Evolutionary conservation across 2,329 filamentous ascomycete genomes (phyloP).

Genomic region (Claviceps capensis): DNA sequence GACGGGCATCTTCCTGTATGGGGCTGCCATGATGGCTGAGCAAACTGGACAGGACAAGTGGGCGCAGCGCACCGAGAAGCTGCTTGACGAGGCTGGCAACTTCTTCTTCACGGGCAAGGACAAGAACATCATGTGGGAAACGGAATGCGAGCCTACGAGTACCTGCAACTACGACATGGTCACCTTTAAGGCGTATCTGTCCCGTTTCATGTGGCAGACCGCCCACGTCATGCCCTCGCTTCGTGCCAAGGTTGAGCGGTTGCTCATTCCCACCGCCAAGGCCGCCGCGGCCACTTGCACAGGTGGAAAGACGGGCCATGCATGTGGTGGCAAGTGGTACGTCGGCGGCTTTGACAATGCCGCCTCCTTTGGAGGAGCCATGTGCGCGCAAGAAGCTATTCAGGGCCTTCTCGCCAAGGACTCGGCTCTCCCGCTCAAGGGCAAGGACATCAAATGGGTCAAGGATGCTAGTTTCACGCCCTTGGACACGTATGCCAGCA

Average conservation of each 20-base stretch:
- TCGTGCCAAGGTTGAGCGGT: slow-evolving; percentile 27
- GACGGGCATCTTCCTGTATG: slow-evolving; percentile 51
- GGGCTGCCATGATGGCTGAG: slow-evolving; percentile 50
- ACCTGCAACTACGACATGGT: slow-evolving; percentile 50
- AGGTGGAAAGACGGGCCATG: slow-evolving; percentile 35
- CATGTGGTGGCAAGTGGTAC: slow-evolving; percentile 53
- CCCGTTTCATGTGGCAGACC: slow-evolving; percentile 49
- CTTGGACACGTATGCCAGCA: slow-evolving; percentile 8
- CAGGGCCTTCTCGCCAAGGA: slow-evolving; percentile 40
- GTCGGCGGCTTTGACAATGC: slow-evolving; percentile 39
- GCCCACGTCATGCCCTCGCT: slow-evolving; percentile 43
- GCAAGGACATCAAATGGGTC: slow-evolving; percentile 28
- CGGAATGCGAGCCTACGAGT: slow-evolving; percentile 45
- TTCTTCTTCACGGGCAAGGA: slow-evolving; percentile 42
- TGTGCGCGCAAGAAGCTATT: slow-evolving; percentile 49
- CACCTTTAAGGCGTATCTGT: slow-evolving; percentile 55
- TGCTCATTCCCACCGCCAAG: slow-evolving; percentile 36
- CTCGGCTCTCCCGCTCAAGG: slow-evolving; percentile 31
- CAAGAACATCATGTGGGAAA: slow-evolving; percentile 50
- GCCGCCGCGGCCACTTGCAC: slow-evolving; percentile 45
- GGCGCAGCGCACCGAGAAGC: slow-evolving; percentile 35
- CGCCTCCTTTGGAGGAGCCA: slow-evolving; percentile 46
- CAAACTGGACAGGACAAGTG: slow-evolving; percentile 39
- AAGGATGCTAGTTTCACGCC: slow-evolving; percentile 9
- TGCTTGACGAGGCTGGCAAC: slow-evolving; percentile 36